Evolutionary conservation across 208 protist species (phyloP), one percentile per base, ranked within the genome.

Genomic region (Crithidia brevicula): DNA sequence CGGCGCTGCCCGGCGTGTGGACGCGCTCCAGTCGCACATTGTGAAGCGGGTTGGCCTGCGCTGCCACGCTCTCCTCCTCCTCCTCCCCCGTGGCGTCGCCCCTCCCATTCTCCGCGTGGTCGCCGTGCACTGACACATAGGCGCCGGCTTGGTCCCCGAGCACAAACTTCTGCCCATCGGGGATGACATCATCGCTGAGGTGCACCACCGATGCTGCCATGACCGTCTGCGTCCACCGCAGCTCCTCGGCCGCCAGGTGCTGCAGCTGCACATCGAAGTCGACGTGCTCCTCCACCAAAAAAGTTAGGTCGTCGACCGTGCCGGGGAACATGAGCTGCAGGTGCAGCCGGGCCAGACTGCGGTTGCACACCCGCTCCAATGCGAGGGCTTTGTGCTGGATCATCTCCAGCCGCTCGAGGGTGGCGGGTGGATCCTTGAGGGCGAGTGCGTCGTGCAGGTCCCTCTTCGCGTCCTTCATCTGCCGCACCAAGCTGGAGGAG

Each of bases 261-360:
- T 78, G 77, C 52, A 95, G 51, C 27, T 78, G 80, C 2, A 34
- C 49, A 25, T 92, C 76, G 65, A 85, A 93, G 23, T 54, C 71
- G 4, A 88, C 77, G 67, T 95, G 90, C 53, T 88, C 59, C 20
- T 90, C 79, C 9, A 95, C 25, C n/a, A 95, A 72, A 63, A 95
- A 95, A n/a, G 75, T 31, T 22, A 95, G 76, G 42, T 95, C 87
- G 8, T 86, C 76, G 2, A 76, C 52, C 1, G 74, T 76, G 13
- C 83, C 85, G 4, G 77, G 71, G 56, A 93, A 93, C 20, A 61
- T 33, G 0, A 89, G 56, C 25, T 57, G 43, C 20, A 22, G 15
- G 46, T 91, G 77, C n/a, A 94, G 65, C 22, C 61, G 58, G 0
- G 63, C 45, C 7, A 94, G 18, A 52, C 69, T 83, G 30, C 56